Conservation (phyloP, 495 filamentous ascomycete species). For the Sordaria brevicollis region DNA sequence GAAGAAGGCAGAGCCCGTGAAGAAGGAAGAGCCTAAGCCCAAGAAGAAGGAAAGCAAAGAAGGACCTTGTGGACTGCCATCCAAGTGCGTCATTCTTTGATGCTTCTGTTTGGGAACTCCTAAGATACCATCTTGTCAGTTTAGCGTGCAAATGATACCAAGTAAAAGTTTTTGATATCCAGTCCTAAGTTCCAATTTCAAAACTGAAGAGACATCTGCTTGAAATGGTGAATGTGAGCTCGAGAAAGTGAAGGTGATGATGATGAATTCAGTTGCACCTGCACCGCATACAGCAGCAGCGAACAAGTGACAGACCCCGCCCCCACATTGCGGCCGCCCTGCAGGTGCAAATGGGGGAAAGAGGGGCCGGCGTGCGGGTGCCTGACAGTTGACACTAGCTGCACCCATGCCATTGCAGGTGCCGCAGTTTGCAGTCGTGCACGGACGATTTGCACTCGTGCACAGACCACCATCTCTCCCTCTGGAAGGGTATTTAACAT, state of each 20-base stretch:
- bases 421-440: not conserved
- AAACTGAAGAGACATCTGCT: not conserved
- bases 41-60: conserved; percentile 6
- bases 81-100: conserved; percentile 11
- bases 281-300: not conserved
- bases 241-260: not conserved
- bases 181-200: not conserved
- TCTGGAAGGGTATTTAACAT: not conserved
- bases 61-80: conserved; percentile 13
- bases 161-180: not conserved
- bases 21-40: not conserved
- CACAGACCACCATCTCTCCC: not conserved
- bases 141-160: not conserved
- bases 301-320: not conserved
- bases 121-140: not conserved
- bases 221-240: not conserved
- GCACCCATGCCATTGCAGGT: not conserved
- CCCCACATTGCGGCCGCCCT: not conserved
- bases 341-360: not conserved
- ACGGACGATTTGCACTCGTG: not conserved
- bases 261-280: no score
- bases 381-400: not conserved
- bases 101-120: not conserved
- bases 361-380: not conserved
- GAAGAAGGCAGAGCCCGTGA: not conserved